Evolutionary conservation across 1,284 basidiomycete genomes (phyloP).

Genomic region (Ustilago lituana): DNA sequence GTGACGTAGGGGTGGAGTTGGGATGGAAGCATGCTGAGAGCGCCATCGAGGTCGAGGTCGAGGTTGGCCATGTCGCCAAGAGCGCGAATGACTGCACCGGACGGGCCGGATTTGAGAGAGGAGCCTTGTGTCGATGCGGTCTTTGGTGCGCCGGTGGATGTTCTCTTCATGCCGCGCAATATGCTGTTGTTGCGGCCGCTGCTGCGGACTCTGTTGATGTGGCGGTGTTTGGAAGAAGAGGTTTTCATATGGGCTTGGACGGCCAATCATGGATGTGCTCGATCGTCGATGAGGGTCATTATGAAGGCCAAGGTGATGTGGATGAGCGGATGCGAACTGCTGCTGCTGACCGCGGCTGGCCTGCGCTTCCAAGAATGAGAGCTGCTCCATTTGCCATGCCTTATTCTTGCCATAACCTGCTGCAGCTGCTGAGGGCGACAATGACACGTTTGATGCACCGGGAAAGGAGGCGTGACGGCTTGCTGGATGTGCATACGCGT

Average conservation of each 20-base stretch:
- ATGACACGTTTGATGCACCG: slow-evolving; percentile 3
- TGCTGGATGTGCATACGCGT: slow-evolving; percentile 6
- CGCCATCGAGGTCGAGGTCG: slow-evolving; percentile 35
- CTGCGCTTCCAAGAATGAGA: slow-evolving; percentile 51
- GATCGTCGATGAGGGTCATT: slow-evolving; percentile 17
- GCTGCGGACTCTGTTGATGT: slow-evolving; percentile 13
- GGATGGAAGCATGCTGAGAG: slow-evolving; percentile 11
- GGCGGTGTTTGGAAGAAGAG: slow-evolving; percentile 16
- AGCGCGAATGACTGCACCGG: slow-evolving; percentile 22
- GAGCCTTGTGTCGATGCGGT: slow-evolving; percentile 16
- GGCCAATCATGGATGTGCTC: slow-evolving; percentile 18
- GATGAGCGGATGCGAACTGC: slow-evolving; percentile 6
- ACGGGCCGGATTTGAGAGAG: slow-evolving; percentile 26
- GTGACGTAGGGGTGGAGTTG: slow-evolving; percentile 21
- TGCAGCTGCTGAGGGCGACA: slow-evolving; percentile 20
- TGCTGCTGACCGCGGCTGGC: slow-evolving; percentile 31
- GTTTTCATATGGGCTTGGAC: slow-evolving; percentile 26
- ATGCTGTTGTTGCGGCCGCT: slow-evolving; percentile 10
- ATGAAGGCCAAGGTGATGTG: background rate
- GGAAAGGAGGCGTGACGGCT: slow-evolving; percentile 35
- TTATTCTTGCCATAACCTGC: slow-evolving; percentile 54
- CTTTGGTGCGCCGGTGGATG: slow-evolving; percentile 27
- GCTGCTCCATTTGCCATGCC: slow-evolving; percentile 59
- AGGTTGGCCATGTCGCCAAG: slow-evolving; percentile 32
- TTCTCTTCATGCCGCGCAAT: slow-evolving; percentile 24